Evolutionary conservation across 2,329 filamentous ascomycete species (phyloP).

Genomic region (Hypomyces rosellus): DNA sequence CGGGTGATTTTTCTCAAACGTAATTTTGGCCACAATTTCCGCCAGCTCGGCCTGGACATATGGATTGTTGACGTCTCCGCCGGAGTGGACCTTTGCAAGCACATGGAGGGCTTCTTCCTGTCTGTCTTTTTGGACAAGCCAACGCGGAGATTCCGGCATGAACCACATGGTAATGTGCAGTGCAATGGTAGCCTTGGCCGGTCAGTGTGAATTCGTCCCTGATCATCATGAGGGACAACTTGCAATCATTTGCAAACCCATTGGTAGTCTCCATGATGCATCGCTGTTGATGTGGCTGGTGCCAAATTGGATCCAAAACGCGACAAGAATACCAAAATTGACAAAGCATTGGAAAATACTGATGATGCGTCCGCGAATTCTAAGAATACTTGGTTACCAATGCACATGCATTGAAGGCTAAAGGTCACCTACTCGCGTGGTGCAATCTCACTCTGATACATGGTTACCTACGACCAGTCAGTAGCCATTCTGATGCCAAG

Average conservation of each 20-base stretch:
- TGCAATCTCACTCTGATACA: slow-evolving; percentile 11
- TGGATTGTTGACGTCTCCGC: slow-evolving; percentile 48
- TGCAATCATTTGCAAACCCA: slow-evolving; percentile 23
- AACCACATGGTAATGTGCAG: slow-evolving; percentile 38
- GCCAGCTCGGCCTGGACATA: slow-evolving; percentile 58
- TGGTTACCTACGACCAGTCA: neutral
- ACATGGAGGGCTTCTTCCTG: slow-evolving; percentile 58
- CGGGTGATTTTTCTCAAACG: slow-evolving; percentile 9
- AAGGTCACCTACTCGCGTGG: slow-evolving; percentile 3
- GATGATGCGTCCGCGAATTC: slow-evolving; percentile 34
- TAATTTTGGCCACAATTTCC: slow-evolving; percentile 31
- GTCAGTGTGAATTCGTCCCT: neutral
- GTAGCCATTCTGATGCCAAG: neutral
- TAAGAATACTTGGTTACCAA: neutral
- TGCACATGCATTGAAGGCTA: fast-evolving
- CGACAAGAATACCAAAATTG: slow-evolving; percentile 22
- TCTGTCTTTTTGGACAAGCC: slow-evolving; percentile 61
- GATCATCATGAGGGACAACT: neutral
- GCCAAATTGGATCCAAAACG: slow-evolving; percentile 27
- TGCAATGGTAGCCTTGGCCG: neutral
- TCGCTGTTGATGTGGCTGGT: slow-evolving; percentile 20
- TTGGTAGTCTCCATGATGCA: slow-evolving; percentile 25
- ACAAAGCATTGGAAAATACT: slow-evolving; percentile 19
- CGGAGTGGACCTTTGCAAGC: slow-evolving; percentile 54
- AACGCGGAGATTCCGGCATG: slow-evolving; percentile 60